Evolutionary conservation across 768 basidiomycete species (phyloP), one percentile per base, ranked within the genome.

Genomic region (Kwoniella europaea): DNA sequence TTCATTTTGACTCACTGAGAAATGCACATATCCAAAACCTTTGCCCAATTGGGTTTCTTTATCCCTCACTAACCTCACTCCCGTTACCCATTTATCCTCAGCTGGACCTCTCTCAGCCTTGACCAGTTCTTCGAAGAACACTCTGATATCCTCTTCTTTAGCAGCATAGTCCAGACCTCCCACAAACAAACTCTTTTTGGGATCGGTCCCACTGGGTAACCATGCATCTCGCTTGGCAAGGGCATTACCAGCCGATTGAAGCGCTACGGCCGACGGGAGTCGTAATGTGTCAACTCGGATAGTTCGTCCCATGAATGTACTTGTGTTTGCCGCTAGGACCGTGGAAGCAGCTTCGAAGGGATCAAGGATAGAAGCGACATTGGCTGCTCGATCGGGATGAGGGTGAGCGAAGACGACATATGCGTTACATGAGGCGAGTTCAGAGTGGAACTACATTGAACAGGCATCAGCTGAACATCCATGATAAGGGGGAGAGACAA

Each of bases 21-120:
- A 92, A 76, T 93, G 90, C 20, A 98, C 90, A 78, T 98, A 97
- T 10, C 91, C 93, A 82, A 98, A 95, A 4, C 95, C 95, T 84
- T 96, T 97, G 13, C 95, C 96, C 15, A 98, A 88, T 75, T 94
- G 93, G 1, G 93, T 97, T 69, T 92, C 93, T 75, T 89, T 89
- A 82, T 98, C 96, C 58, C 92, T 88, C 63, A 97, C 87, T 75
- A 97, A 89, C 54, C 96, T 88, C n/a, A 97, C 93, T 44, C 88
- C 89, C 9, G 87, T 88, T 18, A 95, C 92, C 91, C 91, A 85
- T 55, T 68, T 73, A 0, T 68, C 78, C 68, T 76, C 71, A 20
- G 53, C 60, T 18, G 62, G 76, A 1, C 93, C 93, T 53, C 88
- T 86, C 84, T 94, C 93, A 1, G 87, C 85, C 52, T 85, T 87